Evolutionary conservation across 257 asterid species (phyloP), one percentile per base, ranked within the genome.

Genomic region (Solanum peruvianum): DNA sequence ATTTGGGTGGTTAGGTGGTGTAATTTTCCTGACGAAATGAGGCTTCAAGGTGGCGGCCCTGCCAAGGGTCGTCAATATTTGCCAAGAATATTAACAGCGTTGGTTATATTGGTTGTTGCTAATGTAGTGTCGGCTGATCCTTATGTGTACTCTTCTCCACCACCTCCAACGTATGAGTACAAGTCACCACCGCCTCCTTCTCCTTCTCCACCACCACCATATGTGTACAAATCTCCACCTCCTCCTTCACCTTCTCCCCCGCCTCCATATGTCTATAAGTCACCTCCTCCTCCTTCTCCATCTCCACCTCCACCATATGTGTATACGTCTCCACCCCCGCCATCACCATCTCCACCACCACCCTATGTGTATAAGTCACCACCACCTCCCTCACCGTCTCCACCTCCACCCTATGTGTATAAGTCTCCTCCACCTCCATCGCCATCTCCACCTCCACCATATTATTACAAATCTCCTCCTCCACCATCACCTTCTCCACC

Each of bases 11-110:
- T 58, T 66, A 83, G 25, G 92, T 87, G 90, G 52, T 37, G 31
- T 41, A 60, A 20, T 42, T 90, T 80, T 70, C 89, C 64, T n/a
- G 83, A 89, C 70, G 8, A 87, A 80, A 93, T 94, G 98, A 87
- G 81, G 87, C 85, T 41, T 35, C 87, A 15, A 91, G 83, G 87
- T 66, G 87, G 91, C 91, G 90, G 87, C 88, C 91, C 92, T 83
- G 21, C 44, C 2, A 76, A 67, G 88, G 93, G 94, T 78, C 87
- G 90, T 29, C 71, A 82, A 4, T 60, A 73, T 85, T 33, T 89
- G 90, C 91, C 91, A 16, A 84, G 69, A 11, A 27, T 92, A 0
- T 3, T 92, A 7, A 88, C 15, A 4, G 58, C 2, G 5, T 75
- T 75, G 35, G 35, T 6, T 1, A 75, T 75, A 41, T 41, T 41